Evolutionary conservation across 768 basidiomycete species (phyloP), one percentile per base, ranked within the genome.

Genomic region (Hypsizygus marmoreus): DNA sequence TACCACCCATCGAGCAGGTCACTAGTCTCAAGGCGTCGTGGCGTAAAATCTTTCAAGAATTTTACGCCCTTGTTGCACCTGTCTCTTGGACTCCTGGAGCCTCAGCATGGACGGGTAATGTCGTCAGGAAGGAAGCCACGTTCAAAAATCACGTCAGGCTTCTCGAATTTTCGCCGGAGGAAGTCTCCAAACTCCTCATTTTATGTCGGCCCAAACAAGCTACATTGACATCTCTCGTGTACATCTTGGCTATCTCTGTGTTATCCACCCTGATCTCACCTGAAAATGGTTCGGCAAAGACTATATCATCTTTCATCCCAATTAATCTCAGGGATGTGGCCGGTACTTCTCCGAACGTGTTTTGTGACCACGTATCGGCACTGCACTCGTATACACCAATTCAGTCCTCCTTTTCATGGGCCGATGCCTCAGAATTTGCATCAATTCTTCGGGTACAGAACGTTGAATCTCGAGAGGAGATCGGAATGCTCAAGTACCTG

Each of bases 321-420:
- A 53, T 70, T 16, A 70, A 68, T 10, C 62, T 71, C 6, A 64
- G 72, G 12, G 58, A 44, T 4, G 42, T 59, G 23, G 51, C 67
- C 12, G 52, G 56, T 14, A 53, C 57, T 6, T 50, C 70, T 5
- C 40, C 50, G 2, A 57, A 57, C 34, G 61, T 35, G 31, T 60
- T 73, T 29, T 70, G 71, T 55, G 65, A 70, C 47, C 55, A 61
- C 32, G 60, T 66, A 28, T 68, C 70, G 4, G 37, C 49, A 3
- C 51, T 62, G 30, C 24, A 52, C 12, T 34, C 43, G 11, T 58
- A 58, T 38, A 38, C 58, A 19, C 47, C 61, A 3, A 34, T 67
- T 24, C 47, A 59, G 13, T 40, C 51, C 22, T 24, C 40, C 1
- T 70, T 70, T 40, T 62, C 60, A 2, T 73, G 72, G 73, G 43